Conservation (phyloP, 2,329 filamentous ascomycete genomes). For the Xylariomycetidae sp. region DNA sequence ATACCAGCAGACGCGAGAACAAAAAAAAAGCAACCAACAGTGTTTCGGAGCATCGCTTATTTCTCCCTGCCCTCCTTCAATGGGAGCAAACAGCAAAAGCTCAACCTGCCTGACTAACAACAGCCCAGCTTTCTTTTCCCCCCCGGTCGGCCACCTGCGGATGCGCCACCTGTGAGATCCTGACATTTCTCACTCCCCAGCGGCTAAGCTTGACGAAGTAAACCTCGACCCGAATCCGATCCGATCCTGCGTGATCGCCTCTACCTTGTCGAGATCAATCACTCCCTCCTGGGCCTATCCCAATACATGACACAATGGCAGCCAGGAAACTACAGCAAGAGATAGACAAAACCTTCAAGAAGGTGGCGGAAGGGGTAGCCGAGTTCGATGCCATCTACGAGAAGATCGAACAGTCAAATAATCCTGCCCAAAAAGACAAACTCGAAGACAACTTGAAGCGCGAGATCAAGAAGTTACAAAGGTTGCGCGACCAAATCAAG, state of each 20-base stretch:
- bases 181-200: too few relatives aligned
- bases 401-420: constrained; percentile 90
- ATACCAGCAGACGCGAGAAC: background rate
- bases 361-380: constrained; percentile 86
- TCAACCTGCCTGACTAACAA: too few relatives aligned
- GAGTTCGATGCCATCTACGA: constrained; percentile 96
- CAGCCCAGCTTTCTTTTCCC: too few relatives aligned
- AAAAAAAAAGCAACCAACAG: constrained; percentile 5
- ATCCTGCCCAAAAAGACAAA: constrained; percentile 95
- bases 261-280: too few relatives aligned
- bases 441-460: constrained; percentile 96
- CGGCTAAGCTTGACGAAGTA: too few relatives aligned
- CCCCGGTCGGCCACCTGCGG: too few relatives aligned
- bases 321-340: constrained; percentile 95
- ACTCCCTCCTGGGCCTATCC: constrained; percentile 15
- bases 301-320: constrained; percentile 79
- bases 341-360: constrained; percentile 99
- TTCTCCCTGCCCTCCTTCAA: background rate
- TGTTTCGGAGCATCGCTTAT: constrained; percentile 6
- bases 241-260: too few relatives aligned
- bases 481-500: constrained; percentile 97
- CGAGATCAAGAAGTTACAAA: constrained; percentile 99
- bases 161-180: too few relatives aligned
- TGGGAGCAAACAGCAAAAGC: background rate
- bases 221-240: too few relatives aligned